Base-by-base conservation (phyloP, 306 rosid genomes). In the Mimosa bimucronata region DNA sequence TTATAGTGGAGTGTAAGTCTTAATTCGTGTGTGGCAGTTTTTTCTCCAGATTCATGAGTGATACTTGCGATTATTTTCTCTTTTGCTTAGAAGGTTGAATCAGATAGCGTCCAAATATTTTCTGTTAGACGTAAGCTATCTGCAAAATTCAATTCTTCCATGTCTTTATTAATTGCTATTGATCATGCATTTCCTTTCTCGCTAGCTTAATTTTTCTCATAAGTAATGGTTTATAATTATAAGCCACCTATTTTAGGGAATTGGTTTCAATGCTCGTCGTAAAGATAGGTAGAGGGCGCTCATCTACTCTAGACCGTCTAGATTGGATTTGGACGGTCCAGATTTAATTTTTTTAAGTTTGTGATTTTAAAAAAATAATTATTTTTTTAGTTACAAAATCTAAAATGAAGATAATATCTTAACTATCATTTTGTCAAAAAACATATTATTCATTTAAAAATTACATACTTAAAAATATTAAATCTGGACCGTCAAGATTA, bases 1-100 rank as follows among this genome's bases (percentile, higher is more conserved):
- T 79, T 46, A 72, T 66, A 72, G 66, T 76, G 73, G 82, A 52
- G 82, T 83, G 68, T 80, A 86, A 86, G 89, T 82, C 30, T 77
- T 83, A 16, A 38, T 79, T 10, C 66, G 67, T 37, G 30, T 25
- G 21, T 28, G 30, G 29, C 44, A 55, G 19, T 53, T 40, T 31
- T 42, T 69, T 78, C 69, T 70, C 45, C 69, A 78, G 18, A 68
- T 66, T 4, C 31, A 77, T 77, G 68, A 67, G 31, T 53, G 55
- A 38, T 3, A 14, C 23, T 64, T 41, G 46, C 46, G 9, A 42
- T 62, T 28, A 13, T 19, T 28, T 16, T 61, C 28, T n/a, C 12
- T 64, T 64, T 7, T 64, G 23, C 69, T 64, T 64, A 29, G 23
- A 30, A 64, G 50, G 50, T 45, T 45, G 69, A 18, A 30, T n/a